Base-by-base conservation (phyloP, 1,284 basidiomycete species). In the Trichosporon sp. region DNA sequence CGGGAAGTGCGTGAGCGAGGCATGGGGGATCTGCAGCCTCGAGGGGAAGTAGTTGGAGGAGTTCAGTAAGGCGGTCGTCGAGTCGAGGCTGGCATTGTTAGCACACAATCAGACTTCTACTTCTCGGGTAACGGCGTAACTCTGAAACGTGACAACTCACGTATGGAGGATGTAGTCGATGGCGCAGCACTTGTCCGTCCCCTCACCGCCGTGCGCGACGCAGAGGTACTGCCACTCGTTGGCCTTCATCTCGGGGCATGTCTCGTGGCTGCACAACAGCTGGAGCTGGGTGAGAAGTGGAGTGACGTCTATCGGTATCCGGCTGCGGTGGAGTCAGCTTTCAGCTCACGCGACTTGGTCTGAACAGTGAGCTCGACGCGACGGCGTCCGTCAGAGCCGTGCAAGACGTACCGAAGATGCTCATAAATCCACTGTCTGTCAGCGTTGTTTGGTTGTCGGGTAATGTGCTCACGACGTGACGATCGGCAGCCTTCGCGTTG, bases 101-200 rank as follows among this genome's bases (percentile, higher is more conserved):
- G 91, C 71, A 95, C 26, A 26, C 92, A n/a, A 93, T 26, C 26
- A 26, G 26, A 31, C 21, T 12, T 91, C 90, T 19, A 72, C 37
- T 61, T 26, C 40, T 11, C 63, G 10, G 26, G 16, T 67, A 12
- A 40, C 10, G 38, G 32, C 51, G 54, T n/a, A 12, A 66, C 19
- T 32, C 21, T 7, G 48, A 38, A 10, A 19, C 48, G 37, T 4
- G 38, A 69, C 63, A 6, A 77, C 82, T 76, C 72, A 84, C 83
- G 95, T 96, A 83, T 98, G 96, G 7, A 95, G 86, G 73, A 96
- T 97, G 84, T 98, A 98, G 86, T 98, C 96, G 70, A 98, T 96
- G 1, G 96, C 96, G 80, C 93, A 96, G 84, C 96, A 99, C 89
- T 94, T 91, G 89, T 79, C 78, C 0, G 77, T 76, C 4, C 75